Percentiles rank a stretch among this genome's conserved stretches.
These are phyloP conservation scores for Cryptosporidium canis DNA, from an alignment of 169 alveolate genomes.

Conservation along the genomic window DNA sequence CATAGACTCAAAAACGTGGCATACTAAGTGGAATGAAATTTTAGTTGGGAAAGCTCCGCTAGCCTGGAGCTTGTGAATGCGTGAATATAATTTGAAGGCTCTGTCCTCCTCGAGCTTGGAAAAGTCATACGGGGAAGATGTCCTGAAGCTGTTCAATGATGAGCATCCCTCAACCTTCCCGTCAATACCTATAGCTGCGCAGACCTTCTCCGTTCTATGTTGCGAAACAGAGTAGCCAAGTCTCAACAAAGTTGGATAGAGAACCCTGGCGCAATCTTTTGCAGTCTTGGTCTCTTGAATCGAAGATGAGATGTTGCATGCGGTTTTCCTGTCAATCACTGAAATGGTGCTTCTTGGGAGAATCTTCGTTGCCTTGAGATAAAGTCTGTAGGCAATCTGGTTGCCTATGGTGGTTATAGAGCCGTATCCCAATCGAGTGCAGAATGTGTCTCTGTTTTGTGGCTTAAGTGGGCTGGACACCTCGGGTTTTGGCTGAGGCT, in stretches of 20 bases:
- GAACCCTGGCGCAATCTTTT: constrained; percentile 22
- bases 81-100: constrained; percentile 15
- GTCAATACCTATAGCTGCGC: constrained; percentile 57
- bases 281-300: constrained; percentile 16
- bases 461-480: constrained; percentile 14
- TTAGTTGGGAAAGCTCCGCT: neutral
- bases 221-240: constrained; percentile 60
- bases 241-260: constrained; percentile 49
- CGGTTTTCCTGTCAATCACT: constrained; percentile 41
- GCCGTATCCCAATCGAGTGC: constrained; percentile 28
- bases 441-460: constrained; percentile 10
- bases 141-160: constrained; percentile 39
- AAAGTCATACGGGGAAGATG: constrained; percentile 5
- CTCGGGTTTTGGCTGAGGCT: neutral
- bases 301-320: constrained; percentile 45
- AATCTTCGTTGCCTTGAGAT: constrained; percentile 24
- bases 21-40: constrained; percentile 18
- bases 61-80: neutral
- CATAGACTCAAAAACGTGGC: constrained; percentile 71
- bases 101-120: constrained; percentile 17
- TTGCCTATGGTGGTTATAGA: constrained; percentile 15
- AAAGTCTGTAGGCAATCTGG: constrained; percentile 41
- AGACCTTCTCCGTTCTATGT: constrained; percentile 40
- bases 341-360: constrained; percentile 48
- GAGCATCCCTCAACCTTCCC: constrained; percentile 44